Base-by-base conservation (phyloP, 2,329 filamentous ascomycete genomes). In the Colletotrichum tamarilloi region DNA sequence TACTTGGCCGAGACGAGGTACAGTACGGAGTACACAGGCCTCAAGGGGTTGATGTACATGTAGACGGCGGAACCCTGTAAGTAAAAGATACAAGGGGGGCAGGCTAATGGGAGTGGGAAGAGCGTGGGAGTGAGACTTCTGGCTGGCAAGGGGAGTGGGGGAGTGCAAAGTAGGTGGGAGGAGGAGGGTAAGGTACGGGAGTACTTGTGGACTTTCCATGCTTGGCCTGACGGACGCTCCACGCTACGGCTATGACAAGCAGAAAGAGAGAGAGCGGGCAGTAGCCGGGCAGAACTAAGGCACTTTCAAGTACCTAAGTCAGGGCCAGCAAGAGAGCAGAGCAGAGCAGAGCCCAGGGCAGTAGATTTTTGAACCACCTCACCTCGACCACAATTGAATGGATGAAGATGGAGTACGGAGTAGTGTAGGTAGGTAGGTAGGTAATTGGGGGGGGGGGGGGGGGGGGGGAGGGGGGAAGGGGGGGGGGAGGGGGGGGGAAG, bases 41-140 rank as follows among this genome's bases (percentile, higher is more conserved):
- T 26, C 70, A 62, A 69, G 70, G 70, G 70, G 70, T 55, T 69
- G 60, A 56, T 56, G 66, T 70, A 65, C 55, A 64, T 70, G 70
- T 69, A 65, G 60, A 60, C 32, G 56, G 35, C 26, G 14, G 62
- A 73, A 66, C 73, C 73, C 70, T 73, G 73, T 46, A 73, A 67
- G 70, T 63, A 46, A 62, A 65, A 24, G 62, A 58, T 74, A 75
- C 71, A 64, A 57, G 62, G 70, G 70, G 68, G 63, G 60, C 16
- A 46, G 19, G 59, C 52, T 30, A 59, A 49, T 35, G 42, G 32
- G 38, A 26, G 35, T 49, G 67, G 66, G 38, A 24, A 32, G 24
- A 22, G 42, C 42, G 42, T 49, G 42, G 42, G 42, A 49, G 42
- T 49, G 42, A 49, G 42, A 49, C 38, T 42, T 16, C 38, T 42